These are phyloP conservation scores for Entomophthora muscae DNA, from an alignment of 371 early-diverging fungal genomes.

Conservation along the genomic window DNA sequence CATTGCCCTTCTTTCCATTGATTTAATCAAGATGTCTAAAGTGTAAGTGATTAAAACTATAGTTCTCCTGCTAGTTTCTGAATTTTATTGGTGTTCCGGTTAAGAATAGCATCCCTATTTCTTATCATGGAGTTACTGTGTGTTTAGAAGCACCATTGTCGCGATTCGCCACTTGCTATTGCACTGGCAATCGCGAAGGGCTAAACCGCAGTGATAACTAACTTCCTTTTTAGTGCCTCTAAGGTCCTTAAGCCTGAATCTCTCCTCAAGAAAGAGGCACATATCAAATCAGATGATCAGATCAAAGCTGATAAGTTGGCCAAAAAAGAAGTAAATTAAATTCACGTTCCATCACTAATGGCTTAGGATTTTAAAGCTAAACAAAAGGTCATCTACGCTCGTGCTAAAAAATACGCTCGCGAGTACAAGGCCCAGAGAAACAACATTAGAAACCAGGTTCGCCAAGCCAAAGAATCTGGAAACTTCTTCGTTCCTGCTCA, in stretches of 20 bases:
- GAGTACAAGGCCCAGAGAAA: slow-evolving; percentile 85
- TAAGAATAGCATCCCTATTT: not conserved
- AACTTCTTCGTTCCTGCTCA: slow-evolving; percentile 93
- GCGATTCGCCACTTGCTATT: slow-evolving; percentile 1
- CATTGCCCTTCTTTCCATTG: too few species aligned
- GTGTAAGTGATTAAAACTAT: too few species aligned
- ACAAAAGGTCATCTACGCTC: slow-evolving; percentile 62
- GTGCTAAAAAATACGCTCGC: slow-evolving; percentile 88
- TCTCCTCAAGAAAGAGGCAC: slow-evolving; percentile 91
- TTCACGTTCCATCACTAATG: slow-evolving; percentile 3
- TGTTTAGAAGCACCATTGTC: slow-evolving; percentile 9
- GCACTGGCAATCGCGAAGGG: slow-evolving; percentile 8
- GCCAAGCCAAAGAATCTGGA: slow-evolving; percentile 80
- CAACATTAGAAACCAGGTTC: slow-evolving; percentile 72
- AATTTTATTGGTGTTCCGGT: too few species aligned
- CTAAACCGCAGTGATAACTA: slow-evolving; percentile 1
- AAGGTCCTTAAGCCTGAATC: slow-evolving; percentile 83
- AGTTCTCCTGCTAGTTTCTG: too few species aligned
- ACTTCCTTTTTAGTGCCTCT: slow-evolving; percentile 33
- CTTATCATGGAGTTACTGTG: slow-evolving; percentile 1
- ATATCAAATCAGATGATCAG: slow-evolving; percentile 47
- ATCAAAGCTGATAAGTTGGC: slow-evolving; percentile 16
- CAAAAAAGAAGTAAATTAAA: slow-evolving; percentile 51
- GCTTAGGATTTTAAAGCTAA: not conserved
- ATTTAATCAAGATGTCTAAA: too few species aligned